These are phyloP conservation scores for Neopestalotiopsis clavispora DNA, from an alignment of 2,329 filamentous ascomycete genomes.

Conservation along the genomic window DNA sequence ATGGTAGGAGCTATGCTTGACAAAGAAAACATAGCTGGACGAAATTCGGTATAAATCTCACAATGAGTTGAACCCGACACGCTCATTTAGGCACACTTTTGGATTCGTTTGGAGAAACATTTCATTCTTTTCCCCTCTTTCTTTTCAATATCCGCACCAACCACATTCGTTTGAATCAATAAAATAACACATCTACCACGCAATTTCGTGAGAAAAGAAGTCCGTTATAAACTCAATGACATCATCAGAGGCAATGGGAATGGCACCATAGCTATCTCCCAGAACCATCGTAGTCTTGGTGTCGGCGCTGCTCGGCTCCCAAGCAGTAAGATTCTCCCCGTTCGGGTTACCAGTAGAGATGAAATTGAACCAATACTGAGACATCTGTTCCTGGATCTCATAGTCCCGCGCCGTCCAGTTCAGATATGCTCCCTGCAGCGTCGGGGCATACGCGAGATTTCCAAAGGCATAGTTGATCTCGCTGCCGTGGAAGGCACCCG, in stretches of 20 bases:
- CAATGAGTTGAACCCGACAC: too few relatives aligned
- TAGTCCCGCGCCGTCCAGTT: slow-evolving; percentile 34
- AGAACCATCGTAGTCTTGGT: slow-evolving; percentile 18
- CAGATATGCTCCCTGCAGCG: slow-evolving; percentile 20
- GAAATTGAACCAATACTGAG: slow-evolving; percentile 23
- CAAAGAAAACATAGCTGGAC: too few relatives aligned
- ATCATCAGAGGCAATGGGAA: neutral
- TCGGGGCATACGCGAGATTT: slow-evolving; percentile 29
- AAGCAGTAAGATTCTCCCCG: slow-evolving; percentile 22
- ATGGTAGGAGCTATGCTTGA: too few relatives aligned
- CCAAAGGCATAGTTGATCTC: slow-evolving; percentile 38
- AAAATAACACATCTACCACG: neutral
- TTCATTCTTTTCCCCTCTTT: too few relatives aligned
- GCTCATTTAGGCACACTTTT: too few relatives aligned
- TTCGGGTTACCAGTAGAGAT: slow-evolving; percentile 20
- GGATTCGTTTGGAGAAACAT: too few relatives aligned
- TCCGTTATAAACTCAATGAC: neutral
- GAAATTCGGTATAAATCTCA: too few relatives aligned
- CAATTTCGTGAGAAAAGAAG: neutral
- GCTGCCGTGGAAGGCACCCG: slow-evolving; percentile 34
- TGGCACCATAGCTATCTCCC: slow-evolving; percentile 18
- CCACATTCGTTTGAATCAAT: too few relatives aligned
- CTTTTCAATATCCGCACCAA: too few relatives aligned
- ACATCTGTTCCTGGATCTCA: slow-evolving; percentile 29
- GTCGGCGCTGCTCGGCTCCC: slow-evolving; percentile 17